Percentiles rank a stretch among this genome's conserved stretches.
phyloP scores from a whole-genome alignment of 2,329 filamentous ascomycete genomes.

The Calonectria naviculata region DNA sequence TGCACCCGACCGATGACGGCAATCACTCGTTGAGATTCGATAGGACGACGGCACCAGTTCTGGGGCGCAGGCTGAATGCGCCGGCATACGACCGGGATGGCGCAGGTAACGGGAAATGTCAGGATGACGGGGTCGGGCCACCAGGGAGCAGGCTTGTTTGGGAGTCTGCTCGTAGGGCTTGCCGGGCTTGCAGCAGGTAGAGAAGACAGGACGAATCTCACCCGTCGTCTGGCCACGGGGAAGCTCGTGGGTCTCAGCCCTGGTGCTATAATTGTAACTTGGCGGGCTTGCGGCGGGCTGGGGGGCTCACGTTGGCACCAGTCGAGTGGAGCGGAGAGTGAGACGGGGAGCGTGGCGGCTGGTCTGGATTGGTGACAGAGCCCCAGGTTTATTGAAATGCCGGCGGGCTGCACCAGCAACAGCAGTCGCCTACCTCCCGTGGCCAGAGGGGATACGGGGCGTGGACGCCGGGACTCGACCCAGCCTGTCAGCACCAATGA shows the following conservation, averaged over 20 bases:
- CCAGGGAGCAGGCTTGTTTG: slow-evolving; percentile 10
- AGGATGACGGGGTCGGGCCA: slow-evolving; percentile 6
- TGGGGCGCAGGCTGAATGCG: not conserved
- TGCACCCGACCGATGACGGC: not conserved
- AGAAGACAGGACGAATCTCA: slow-evolving; percentile 23
- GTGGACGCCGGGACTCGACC: not conserved
- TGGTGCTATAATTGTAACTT: slow-evolving; percentile 38
- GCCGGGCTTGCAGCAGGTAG: slow-evolving; percentile 24
- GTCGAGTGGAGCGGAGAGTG: not conserved
- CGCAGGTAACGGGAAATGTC: slow-evolving; percentile 12
- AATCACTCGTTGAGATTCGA: not conserved
- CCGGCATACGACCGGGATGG: slow-evolving; percentile 3
- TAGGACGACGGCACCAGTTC: not conserved
- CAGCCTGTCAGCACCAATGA: slow-evolving; percentile 20
- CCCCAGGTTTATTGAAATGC: not conserved
- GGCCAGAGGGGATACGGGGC: not conserved
- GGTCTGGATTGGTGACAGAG: not conserved
- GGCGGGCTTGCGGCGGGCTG: slow-evolving; percentile 16
- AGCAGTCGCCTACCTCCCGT: not conserved
- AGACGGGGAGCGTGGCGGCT: not conserved
- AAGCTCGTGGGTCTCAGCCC: slow-evolving; percentile 23
- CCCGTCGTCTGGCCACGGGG: not conserved
- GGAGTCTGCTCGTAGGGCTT: slow-evolving; percentile 8
- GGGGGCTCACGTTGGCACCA: slow-evolving; percentile 5
- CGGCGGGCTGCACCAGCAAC: not conserved